These are phyloP conservation scores for Asterochloris erici DNA, from an alignment of 139 green algal genomes.

Conservation along the genomic window DNA sequence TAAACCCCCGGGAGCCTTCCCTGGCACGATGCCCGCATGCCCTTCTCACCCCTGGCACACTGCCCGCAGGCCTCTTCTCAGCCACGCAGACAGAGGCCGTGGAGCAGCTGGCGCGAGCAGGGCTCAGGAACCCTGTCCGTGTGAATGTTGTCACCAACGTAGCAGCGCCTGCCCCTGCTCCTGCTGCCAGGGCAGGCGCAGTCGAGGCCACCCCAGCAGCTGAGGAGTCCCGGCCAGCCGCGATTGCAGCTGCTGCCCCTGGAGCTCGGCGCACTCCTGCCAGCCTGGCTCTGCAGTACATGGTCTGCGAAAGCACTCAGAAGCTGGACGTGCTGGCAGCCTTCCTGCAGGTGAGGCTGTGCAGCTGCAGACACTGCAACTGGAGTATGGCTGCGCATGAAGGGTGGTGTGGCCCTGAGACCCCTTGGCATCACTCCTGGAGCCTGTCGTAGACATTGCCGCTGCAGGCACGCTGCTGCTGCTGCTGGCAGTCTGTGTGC, in stretches of 20 bases:
- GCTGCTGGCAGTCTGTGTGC: not conserved
- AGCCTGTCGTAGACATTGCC: not conserved
- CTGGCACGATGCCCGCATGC: not conserved
- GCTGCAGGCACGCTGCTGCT: not conserved
- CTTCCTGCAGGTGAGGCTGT: conserved; percentile 32
- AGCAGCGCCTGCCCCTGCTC: not conserved
- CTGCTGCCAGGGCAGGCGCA: conserved; percentile 1
- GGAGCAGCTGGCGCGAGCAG: conserved; percentile 81
- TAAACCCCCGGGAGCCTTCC: not conserved
- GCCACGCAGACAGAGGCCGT: conserved; percentile 94
- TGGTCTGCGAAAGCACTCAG: conserved; percentile 46
- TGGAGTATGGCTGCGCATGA: not conserved
- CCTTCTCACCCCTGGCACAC: not conserved
- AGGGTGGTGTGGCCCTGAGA: no score
- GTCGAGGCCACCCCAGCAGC: conserved; percentile 1
- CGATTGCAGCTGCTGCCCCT: not conserved
- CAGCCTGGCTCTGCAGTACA: conserved; percentile 65
- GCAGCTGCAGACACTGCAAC: not conserved
- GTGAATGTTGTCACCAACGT: conserved; percentile 60
- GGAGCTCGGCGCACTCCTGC: conserved; percentile 63
- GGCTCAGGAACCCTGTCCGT: conserved; percentile 88
- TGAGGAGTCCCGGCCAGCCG: not conserved
- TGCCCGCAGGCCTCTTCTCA: conserved; percentile 82
- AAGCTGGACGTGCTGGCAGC: conserved; percentile 75
- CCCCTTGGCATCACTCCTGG: not conserved